A percentile compares a stretch with the other conserved stretches of the same genome.
Conservation (phyloP, 176 grass and related monocot species). For the Otatea glauca region DNA sequence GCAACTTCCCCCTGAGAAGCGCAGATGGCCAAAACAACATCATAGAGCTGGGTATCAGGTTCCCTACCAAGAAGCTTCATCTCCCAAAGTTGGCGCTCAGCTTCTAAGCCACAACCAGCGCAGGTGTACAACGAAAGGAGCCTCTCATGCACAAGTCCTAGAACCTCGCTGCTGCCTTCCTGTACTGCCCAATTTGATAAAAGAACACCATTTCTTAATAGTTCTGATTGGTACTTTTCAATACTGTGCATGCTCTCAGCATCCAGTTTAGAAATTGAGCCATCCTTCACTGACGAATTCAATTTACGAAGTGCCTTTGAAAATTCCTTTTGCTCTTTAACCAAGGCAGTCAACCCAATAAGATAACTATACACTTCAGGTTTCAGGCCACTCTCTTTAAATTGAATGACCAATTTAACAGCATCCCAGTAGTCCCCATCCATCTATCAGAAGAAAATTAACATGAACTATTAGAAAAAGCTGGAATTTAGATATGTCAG, state of each 20-base stretch:
- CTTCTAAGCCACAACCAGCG: conserved; percentile 80
- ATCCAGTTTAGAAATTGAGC: conserved; percentile 59
- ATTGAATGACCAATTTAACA: conserved; percentile 78
- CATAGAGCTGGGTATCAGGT: conserved; percentile 86
- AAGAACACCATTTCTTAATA: conserved; percentile 74
- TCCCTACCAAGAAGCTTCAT: conserved; percentile 89
- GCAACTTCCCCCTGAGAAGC: conserved; percentile 86
- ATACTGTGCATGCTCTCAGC: conserved; percentile 55
- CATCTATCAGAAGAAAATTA: conserved; percentile 59
- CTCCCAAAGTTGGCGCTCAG: conserved; percentile 87
- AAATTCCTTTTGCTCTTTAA: conserved; percentile 96
- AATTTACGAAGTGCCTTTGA: conserved; percentile 79
- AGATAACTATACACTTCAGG: conserved; percentile 94
- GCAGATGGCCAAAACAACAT: conserved; percentile 89
- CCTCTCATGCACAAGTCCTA: conserved; percentile 76
- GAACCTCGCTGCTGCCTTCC: conserved; percentile 63
- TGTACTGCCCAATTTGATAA: conserved; percentile 81
- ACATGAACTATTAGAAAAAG: conserved; percentile 2
- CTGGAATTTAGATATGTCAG: neutral
- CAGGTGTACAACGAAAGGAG: conserved; percentile 82
- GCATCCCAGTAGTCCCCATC: conserved; percentile 78
- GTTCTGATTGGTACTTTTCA: conserved; percentile 60
- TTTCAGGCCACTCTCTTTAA: conserved; percentile 73
- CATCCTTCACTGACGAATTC: conserved; percentile 69
- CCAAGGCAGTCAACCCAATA: conserved; percentile 86